Evolutionary conservation across 371 early-diverging fungal genomes (phyloP).

Genomic region (Haplosporangium sp.): DNA sequence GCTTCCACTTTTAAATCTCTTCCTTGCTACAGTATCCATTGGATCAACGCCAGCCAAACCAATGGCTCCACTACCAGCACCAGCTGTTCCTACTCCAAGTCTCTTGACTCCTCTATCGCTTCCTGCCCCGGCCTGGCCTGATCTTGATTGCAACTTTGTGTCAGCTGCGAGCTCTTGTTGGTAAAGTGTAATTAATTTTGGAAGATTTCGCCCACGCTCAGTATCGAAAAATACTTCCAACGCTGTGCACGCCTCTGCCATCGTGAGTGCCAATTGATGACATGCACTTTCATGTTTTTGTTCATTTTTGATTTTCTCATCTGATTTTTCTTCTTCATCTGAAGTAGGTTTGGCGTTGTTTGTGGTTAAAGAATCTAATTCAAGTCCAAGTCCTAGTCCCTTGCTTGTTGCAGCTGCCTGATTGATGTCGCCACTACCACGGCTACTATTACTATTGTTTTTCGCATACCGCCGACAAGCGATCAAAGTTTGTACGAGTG

Average conservation of each 20-base stretch:
- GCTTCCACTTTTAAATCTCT: slow-evolving; percentile 16
- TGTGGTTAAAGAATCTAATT: background rate
- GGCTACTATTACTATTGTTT: background rate
- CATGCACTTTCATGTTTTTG: background rate
- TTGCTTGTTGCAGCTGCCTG: background rate
- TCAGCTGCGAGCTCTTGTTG: slow-evolving; percentile 38
- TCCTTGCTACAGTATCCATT: slow-evolving; percentile 10
- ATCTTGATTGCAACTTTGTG: slow-evolving; percentile 23
- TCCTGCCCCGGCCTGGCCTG: slow-evolving; percentile 14
- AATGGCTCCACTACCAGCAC: background rate
- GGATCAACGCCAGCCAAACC: slow-evolving; percentile 6
- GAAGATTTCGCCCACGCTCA: slow-evolving; percentile 27
- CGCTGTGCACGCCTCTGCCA: slow-evolving; percentile 26
- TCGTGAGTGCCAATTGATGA: slow-evolving; percentile 17
- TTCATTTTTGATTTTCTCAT: background rate
- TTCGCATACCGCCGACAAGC: slow-evolving; percentile 28
- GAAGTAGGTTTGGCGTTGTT: background rate
- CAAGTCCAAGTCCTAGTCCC: background rate
- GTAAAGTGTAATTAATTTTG: slow-evolving; percentile 23
- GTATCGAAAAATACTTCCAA: slow-evolving; percentile 31
- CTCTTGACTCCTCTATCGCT: slow-evolving; percentile 15
- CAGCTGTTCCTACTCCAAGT: slow-evolving; percentile 6
- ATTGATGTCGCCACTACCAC: background rate
- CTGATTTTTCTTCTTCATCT: background rate
- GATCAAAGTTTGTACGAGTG: slow-evolving; percentile 34